Evolutionary conservation across 1,284 basidiomycete species (phyloP).

Genomic region (Pascua sp.): DNA sequence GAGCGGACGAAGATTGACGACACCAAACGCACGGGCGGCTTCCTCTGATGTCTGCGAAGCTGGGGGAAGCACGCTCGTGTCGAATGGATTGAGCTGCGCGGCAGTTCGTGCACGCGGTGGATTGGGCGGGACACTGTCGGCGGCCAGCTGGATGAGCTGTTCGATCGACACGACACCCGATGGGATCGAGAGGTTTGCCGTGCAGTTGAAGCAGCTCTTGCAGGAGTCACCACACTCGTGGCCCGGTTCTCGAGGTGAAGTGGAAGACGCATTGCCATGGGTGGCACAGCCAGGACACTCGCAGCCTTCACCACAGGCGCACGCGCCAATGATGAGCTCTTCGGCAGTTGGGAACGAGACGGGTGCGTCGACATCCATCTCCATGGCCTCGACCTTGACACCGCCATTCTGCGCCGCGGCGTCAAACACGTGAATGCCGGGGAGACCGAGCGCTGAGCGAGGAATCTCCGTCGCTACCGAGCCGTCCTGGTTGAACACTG

Average conservation of each 20-base stretch:
- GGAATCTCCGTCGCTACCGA: conserved; percentile 32
- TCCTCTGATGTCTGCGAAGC: conserved; percentile 34
- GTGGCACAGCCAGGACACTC: conserved; percentile 47
- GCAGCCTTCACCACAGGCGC: conserved; percentile 49
- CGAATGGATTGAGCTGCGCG: conserved; percentile 31
- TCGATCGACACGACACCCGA: conserved; percentile 45
- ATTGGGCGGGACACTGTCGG: conserved; percentile 37
- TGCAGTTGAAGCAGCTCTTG: conserved; percentile 43
- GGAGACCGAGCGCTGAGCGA: conserved; percentile 39
- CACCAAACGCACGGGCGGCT: conserved; percentile 36
- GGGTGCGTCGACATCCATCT: conserved; percentile 31
- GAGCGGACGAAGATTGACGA: conserved; percentile 45
- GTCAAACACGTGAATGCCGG: conserved; percentile 42
- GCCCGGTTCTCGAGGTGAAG: conserved; percentile 12
- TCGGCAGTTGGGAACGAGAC: conserved; percentile 42
- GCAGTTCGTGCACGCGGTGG: conserved; percentile 1
- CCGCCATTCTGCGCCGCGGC: conserved; percentile 32
- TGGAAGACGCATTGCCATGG: conserved; percentile 30
- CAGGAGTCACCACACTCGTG: conserved; percentile 38
- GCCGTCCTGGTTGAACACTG: conserved; percentile 41
- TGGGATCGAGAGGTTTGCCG: conserved; percentile 41
- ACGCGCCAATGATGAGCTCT: conserved; percentile 44
- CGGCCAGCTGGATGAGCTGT: conserved; percentile 45
- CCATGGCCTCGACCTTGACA: conserved; percentile 34
- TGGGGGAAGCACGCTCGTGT: conserved; percentile 41